Base-by-base conservation (phyloP, 257 asterid species). In the Coffea eugenioides region DNA sequence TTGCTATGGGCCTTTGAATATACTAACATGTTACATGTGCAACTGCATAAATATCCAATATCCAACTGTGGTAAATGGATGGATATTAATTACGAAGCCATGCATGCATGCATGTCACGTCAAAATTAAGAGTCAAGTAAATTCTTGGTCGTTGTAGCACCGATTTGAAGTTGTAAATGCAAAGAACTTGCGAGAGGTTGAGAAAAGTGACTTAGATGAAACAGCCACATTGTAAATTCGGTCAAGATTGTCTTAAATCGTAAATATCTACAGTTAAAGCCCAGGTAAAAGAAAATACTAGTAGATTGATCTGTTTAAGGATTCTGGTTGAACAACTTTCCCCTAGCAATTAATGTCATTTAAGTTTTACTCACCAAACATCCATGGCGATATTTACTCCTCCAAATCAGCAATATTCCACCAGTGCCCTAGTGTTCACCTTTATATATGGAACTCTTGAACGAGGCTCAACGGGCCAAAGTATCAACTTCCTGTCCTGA, bases 341-440 rank as follows among this genome's bases (percentile, higher is more conserved):
- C 7, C 13, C 8, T 3, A 5, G 27, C 72, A 73, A 71, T 79
- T 43, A 79, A 79, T 79, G 82, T 16, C 82, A 79, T 79, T 78
- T 34, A 71, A 31, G 54, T 71, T 79, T 65, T 59, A 27, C 52
- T 11, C 74, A 31, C 51, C 80, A 16, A 66, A 65, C 3, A 9
- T 49, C 31, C 41, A 5, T 16, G 73, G 36, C 20, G 16, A n/a
- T 6, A 23, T 61, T 43, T 36, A 39, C 6, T 21, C 16, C 16
- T 39, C 25, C 72, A 34, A 62, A n/a, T 3, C 5, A 0, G 2
- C 2, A 8, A 0, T 0, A n/a, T 12, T 41, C 6, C 61, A 12
- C 56, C 45, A 68, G 43, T 2, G 5, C 71, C 25, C 25, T 18
- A 46, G 21, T 23, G 4, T 61, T 9, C 0, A 1, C 73, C 78